Percentiles rank a stretch among this genome's conserved stretches.
phyloP scores from a whole-genome alignment of 331 rosid genomes.

The Saraca asoca region DNA sequence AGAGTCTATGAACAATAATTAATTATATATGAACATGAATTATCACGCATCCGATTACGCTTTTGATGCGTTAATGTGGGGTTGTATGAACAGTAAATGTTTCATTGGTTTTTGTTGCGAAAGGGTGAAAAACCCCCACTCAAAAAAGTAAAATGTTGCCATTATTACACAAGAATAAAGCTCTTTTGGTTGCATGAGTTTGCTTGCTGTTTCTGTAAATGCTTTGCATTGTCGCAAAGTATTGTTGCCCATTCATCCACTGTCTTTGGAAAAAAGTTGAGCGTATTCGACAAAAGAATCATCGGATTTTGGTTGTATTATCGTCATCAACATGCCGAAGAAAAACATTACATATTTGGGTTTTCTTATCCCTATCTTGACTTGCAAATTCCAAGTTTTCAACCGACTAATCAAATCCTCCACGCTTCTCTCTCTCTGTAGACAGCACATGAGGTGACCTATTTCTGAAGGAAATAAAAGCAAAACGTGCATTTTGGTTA shows the following conservation, averaged over 20 bases:
- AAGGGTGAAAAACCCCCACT: slow-evolving; percentile 18
- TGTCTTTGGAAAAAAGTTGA: slow-evolving; percentile 24
- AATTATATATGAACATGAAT: too few relatives aligned
- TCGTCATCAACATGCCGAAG: not conserved
- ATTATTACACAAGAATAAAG: slow-evolving; percentile 22
- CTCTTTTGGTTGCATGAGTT: slow-evolving; percentile 27
- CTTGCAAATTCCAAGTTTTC: slow-evolving; percentile 10
- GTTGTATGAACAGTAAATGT: too few relatives aligned
- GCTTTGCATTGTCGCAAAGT: slow-evolving; percentile 32
- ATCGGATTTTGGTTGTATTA: slow-evolving; percentile 27
- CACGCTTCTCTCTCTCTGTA: slow-evolving; percentile 39
- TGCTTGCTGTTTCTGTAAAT: slow-evolving; percentile 29
- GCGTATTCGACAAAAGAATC: too few relatives aligned
- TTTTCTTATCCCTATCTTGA: too few relatives aligned
- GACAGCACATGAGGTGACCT: slow-evolving; percentile 11
- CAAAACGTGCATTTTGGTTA: slow-evolving; percentile 28
- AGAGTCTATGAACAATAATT: too few relatives aligned
- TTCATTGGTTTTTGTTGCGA: slow-evolving; percentile 14
- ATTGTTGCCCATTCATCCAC: not conserved
- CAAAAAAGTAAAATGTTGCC: slow-evolving; percentile 23
- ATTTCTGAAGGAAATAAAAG: not conserved
- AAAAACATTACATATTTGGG: not conserved
- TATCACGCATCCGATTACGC: too few relatives aligned
- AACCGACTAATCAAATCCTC: slow-evolving; percentile 32
- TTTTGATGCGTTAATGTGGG: too few relatives aligned